Base-by-base conservation (phyloP, 2,329 filamentous ascomycete genomes). In the Fusarium succisae region DNA sequence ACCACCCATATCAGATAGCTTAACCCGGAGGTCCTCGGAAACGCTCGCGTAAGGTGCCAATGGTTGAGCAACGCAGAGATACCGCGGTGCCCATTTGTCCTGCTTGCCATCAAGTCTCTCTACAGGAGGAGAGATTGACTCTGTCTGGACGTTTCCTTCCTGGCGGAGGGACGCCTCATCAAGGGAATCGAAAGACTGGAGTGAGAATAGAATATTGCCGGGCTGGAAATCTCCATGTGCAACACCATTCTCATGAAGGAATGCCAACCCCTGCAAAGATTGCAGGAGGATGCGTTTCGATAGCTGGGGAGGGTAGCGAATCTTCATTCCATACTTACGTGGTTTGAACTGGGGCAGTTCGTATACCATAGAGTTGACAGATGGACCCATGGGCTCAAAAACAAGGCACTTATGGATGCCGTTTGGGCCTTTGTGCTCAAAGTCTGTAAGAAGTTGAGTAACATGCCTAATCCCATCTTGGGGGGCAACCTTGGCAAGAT, bases 351-450 rank as follows among this genome's bases (percentile, higher is more conserved):
- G 68, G 15, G 60, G 60, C 1, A 70, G 8, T 8, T 70, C 68
- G 4, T 69, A 45, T 4, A 61, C 60, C 68, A 70, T 69, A 0
- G 48, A 35, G 4, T 65, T 65, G 0, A 37, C 68, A 9, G 48
- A 85, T 13, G 83, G 77, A 1, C 78, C 82, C 79, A 82, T 80
- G 5, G 77, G 74, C 43, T 82, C 76, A 37, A 79, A 79, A 1
- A 81, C 72, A 2, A 81, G 70, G 39, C 80, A 83, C 18, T 72
- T 72, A 37, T 83, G 81, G 4, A 38, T 70, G 8, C 81, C 80
- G 8, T 82, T 81, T 6, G 82, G 80, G 1, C 81, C 81, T 1
- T 58, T 15, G 44, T 80, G 79, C 3, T 77, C 61, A 43, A 83
- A 83, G 15, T 79, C 72, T n/a, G 69, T 66, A 2, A 80, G 20